Conservation (phyloP, 208 protist species). For the Leptomonas seymouri region DNA sequence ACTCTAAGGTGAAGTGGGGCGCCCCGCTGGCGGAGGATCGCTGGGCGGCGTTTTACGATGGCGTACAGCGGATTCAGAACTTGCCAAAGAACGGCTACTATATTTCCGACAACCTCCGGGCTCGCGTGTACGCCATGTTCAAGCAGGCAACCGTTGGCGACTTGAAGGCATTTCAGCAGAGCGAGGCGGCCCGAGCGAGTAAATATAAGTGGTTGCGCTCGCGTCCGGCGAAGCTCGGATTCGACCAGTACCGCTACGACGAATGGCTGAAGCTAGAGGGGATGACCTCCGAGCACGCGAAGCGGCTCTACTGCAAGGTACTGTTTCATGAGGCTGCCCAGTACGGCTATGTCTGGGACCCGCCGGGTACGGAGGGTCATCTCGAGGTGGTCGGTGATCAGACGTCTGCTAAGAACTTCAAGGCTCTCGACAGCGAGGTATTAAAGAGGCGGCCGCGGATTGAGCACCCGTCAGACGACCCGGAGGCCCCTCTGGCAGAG, state of each 20-base stretch:
- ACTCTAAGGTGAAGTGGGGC: conserved; percentile 35
- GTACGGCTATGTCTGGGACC: conserved; percentile 44
- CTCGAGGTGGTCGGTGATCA: conserved; percentile 40
- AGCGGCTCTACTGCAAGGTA: conserved; percentile 68
- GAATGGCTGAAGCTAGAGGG: conserved; percentile 87
- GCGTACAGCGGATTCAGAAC: conserved; percentile 52
- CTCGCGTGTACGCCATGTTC: conserved; percentile 85
- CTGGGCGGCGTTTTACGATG: conserved; percentile 57
- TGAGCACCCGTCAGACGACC: conserved; percentile 15
- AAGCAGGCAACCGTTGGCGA: conserved; percentile 88
- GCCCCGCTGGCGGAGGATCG: conserved; percentile 27
- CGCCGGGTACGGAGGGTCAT: conserved; percentile 38
- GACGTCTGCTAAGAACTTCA: conserved; percentile 29
- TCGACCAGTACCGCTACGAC: conserved; percentile 54
- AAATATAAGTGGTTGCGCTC: conserved; percentile 76
- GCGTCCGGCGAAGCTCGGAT: conserved; percentile 31
- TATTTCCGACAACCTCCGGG: conserved; percentile 79
- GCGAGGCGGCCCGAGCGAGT: conserved; percentile 37
- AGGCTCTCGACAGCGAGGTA: conserved; percentile 16
- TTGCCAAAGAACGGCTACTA: conserved; percentile 57
- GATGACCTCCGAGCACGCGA: conserved; percentile 74
- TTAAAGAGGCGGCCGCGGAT: conserved; percentile 24
- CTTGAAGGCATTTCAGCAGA: conserved; percentile 67
- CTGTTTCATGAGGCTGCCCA: conserved; percentile 29
- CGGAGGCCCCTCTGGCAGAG: conserved; percentile 2